Conservation (phyloP, 768 basidiomycete species). For the Xerocomellus amylosporus region DNA sequence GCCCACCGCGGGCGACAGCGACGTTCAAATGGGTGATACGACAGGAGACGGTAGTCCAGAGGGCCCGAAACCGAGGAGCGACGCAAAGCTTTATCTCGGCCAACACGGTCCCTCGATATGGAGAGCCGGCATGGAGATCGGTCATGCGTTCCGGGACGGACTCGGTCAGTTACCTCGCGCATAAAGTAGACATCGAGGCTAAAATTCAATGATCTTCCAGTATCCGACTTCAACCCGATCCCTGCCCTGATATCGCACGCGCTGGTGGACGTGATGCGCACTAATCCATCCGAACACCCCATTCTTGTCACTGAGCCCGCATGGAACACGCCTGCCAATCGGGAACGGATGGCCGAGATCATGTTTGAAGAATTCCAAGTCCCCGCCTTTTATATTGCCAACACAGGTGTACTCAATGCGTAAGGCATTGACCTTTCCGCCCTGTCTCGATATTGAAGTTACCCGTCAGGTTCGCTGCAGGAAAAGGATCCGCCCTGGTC, state of each 20-base stretch:
- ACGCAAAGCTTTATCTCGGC: constrained; percentile 72
- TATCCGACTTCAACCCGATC: constrained; percentile 75
- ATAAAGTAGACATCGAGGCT: background rate
- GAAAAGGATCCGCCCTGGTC: constrained; percentile 95
- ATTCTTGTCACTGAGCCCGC: constrained; percentile 91
- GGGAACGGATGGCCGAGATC: constrained; percentile 94
- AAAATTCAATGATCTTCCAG: constrained; percentile 35
- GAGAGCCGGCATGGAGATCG: constrained; percentile 86
- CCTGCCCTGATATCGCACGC: constrained; percentile 72
- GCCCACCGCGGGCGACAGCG: constrained; percentile 33
- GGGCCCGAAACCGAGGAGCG: constrained; percentile 37
- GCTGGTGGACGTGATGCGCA: constrained; percentile 70
- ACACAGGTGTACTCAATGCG: constrained; percentile 92
- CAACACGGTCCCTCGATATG: constrained; percentile 88
- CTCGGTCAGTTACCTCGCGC: constrained; percentile 56
- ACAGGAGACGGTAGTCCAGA: constrained; percentile 33
- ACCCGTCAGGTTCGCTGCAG: constrained; percentile 79
- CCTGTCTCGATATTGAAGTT: constrained; percentile 11
- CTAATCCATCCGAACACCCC: constrained; percentile 82
- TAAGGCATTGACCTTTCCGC: constrained; percentile 38
- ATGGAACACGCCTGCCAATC: constrained; percentile 92
- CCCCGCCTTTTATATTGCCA: constrained; percentile 96
- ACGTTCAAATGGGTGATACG: constrained; percentile 42
- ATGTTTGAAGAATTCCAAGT: constrained; percentile 96
- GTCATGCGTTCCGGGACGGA: constrained; percentile 79